These are phyloP conservation scores for Alternaria ethzedia DNA, from an alignment of 2,329 filamentous ascomycete genomes.

Conservation along the genomic window DNA sequence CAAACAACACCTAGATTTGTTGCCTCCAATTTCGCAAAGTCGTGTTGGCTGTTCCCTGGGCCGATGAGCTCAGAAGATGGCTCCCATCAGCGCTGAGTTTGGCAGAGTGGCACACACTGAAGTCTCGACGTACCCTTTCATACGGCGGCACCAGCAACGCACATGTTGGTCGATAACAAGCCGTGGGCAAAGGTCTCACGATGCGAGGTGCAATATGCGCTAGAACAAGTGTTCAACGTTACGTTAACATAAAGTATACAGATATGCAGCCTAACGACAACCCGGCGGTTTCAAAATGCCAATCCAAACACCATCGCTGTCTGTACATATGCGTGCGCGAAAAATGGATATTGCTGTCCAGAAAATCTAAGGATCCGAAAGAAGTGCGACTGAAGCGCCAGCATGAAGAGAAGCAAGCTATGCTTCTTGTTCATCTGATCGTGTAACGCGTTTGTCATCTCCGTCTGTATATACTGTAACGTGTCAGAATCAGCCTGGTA, in stretches of 20 bases:
- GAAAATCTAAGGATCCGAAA: slow-evolving; percentile 1
- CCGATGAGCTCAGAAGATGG: not conserved
- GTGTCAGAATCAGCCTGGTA: not conserved
- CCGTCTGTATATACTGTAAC: slow-evolving; percentile 14
- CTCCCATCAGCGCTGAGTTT: not conserved
- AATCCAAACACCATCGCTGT: slow-evolving; percentile 1
- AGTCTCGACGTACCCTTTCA: not conserved
- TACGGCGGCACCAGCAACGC: not conserved
- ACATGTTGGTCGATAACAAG: not conserved
- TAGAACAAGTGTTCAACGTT: not conserved
- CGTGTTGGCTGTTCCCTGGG: not conserved
- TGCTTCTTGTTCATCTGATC: slow-evolving; percentile 1
- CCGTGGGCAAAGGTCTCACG: not conserved
- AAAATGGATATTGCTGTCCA: not conserved
- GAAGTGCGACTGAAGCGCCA: not conserved
- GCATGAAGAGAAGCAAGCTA: slow-evolving; percentile 4
- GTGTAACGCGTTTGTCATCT: slow-evolving; percentile 7
- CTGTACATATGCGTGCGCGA: not conserved
- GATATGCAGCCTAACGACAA: not conserved
- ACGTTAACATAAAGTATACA: not conserved
- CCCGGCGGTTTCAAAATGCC: not conserved
- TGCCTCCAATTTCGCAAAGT: not conserved
- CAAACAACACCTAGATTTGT: not conserved
- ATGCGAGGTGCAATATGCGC: not conserved
- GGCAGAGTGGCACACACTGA: not conserved